Evolutionary conservation across 2,329 filamentous ascomycete genomes (phyloP).

Genomic region (Acarospora socialis): DNA sequence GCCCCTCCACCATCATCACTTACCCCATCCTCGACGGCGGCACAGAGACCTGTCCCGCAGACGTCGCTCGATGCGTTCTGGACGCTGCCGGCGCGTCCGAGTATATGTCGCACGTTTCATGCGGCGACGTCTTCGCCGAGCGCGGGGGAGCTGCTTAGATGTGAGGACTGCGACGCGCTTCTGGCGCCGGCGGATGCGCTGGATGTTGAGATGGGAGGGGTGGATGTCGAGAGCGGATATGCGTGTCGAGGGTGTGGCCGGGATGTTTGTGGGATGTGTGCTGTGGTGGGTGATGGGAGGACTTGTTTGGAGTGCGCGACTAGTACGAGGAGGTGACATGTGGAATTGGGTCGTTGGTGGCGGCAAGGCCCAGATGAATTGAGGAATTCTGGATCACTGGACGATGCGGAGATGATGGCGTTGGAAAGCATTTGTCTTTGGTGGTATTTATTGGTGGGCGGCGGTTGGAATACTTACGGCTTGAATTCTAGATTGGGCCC

Average conservation of each 20-base stretch:
- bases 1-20: not conserved
- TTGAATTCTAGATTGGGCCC: no score
- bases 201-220: slow-evolving; percentile 4
- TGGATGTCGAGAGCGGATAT: slow-evolving; percentile 6
- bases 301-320: slow-evolving; percentile 20
- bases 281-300: slow-evolving; percentile 10
- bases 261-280: slow-evolving; percentile 11
- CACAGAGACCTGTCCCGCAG: slow-evolving; percentile 3
- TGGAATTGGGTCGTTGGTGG: no score
- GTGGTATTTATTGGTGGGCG: no score
- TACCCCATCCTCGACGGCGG: not conserved
- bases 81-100: slow-evolving; percentile 5
- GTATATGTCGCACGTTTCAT: slow-evolving; percentile 3
- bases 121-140: not conserved
- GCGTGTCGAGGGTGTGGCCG: slow-evolving; percentile 8
- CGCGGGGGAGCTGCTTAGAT: not conserved
- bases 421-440: no score
- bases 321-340: slow-evolving; percentile 18
- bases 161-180: slow-evolving; percentile 12
- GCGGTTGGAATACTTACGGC: no score
- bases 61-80: slow-evolving; percentile 12
- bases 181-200: not conserved
- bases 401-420: no score
- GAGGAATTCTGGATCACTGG: no score
- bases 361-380: no score